These are phyloP conservation scores for Aureobasidium sp. DNA, from an alignment of 2,329 filamentous ascomycete species.

Conservation along the genomic window DNA sequence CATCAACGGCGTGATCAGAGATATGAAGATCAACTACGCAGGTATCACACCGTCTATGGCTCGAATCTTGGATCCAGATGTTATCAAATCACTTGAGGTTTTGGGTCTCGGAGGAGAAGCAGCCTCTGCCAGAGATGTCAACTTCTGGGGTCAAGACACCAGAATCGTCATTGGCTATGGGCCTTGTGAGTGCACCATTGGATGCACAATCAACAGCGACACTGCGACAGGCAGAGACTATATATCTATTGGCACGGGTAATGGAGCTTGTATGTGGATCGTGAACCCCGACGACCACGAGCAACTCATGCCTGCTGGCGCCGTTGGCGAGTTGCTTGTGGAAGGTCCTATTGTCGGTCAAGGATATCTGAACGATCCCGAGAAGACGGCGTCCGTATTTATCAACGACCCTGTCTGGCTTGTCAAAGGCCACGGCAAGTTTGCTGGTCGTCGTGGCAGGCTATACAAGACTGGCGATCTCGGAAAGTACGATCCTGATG, in stretches of 20 bases:
- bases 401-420: slow-evolving; percentile 26
- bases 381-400: slow-evolving; percentile 28
- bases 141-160: slow-evolving; percentile 32
- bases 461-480: slow-evolving; percentile 57
- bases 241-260: slow-evolving; percentile 19
- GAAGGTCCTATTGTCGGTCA: slow-evolving; percentile 40
- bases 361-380: slow-evolving; percentile 34
- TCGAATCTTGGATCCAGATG: slow-evolving; percentile 32
- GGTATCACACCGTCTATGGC: slow-evolving; percentile 41
- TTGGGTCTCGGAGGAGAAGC: slow-evolving; percentile 40
- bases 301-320: slow-evolving; percentile 34
- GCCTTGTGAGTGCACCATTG: slow-evolving; percentile 33
- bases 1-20: slow-evolving; percentile 35
- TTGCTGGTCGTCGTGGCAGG: slow-evolving; percentile 35
- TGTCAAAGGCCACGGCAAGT: background rate
- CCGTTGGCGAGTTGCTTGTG: slow-evolving; percentile 41
- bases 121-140: slow-evolving; percentile 31
- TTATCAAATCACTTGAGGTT: slow-evolving; percentile 35
- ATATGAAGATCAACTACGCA: slow-evolving; percentile 35
- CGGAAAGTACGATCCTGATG: slow-evolving; percentile 47
- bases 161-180: slow-evolving; percentile 40
- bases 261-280: slow-evolving; percentile 25
- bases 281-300: slow-evolving; percentile 25
- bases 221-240: slow-evolving; percentile 14
- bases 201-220: slow-evolving; percentile 18